Evolutionary conservation across 306 rosid species (phyloP), one percentile per base, ranked within the genome.

Genomic region (Vachellia pachyceras): DNA sequence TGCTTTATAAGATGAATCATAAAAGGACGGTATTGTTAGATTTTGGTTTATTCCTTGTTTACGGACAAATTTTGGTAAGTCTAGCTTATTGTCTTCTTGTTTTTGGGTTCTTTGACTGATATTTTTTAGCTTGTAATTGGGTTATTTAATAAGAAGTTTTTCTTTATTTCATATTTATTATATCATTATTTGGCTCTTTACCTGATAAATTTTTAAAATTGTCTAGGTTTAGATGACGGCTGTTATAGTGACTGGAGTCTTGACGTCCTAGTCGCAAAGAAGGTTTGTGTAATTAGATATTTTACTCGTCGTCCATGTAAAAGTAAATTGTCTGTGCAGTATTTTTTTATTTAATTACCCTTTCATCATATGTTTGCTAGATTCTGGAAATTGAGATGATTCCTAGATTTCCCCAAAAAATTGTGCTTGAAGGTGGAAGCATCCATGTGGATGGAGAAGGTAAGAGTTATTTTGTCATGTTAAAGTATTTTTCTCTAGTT

Each of bases 371-470:
- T 86, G 80, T 66, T 79, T 80, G 77, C 76, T 79, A 95, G 99
- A 91, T 93, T 79, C 86, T 93, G 87, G 93, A 54, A 23, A 76
- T 84, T 68, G 97, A 95, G 88, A 88, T 69, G 87, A 46, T 95
- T 84, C 97, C 93, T 69, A 87, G 89, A 77, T 93, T 95, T 90
- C 76, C 87, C 7, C 89, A 91, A 40, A 69, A 89, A 5, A 77
- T 91, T 80, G 82, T 95, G 84, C 96, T 95, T 46, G 99, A 95
- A 93, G 97, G 99, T 17, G 99, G 99, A 84, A 93, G 98, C 85
- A 93, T 95, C 83, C 99, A 95, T 84, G 99, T 95, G 14, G 99
- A 95, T 89, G 99, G 99, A 85, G 94, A 95, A 87, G 98, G 99
- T 93, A 85, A 79, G 80, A 67, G 35, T 64, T 55, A 25, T 40